These are phyloP conservation scores for Teratosphaeria gauchensis DNA, from an alignment of 2,329 filamentous ascomycete species.

Conservation along the genomic window DNA sequence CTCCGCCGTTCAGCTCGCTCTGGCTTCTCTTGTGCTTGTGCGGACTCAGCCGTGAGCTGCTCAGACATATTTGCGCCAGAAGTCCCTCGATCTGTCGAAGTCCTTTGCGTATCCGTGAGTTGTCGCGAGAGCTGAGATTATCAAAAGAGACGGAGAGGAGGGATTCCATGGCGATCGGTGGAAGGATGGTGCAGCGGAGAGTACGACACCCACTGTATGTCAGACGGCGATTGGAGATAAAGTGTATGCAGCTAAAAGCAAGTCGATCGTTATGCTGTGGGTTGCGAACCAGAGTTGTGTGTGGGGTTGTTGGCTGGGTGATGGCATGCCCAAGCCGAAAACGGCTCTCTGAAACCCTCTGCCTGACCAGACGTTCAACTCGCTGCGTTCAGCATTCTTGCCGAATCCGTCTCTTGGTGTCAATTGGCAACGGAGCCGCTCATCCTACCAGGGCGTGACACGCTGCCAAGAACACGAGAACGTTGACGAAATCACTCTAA, in stretches of 20 bases:
- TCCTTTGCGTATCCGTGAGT: conserved; percentile 83
- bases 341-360: too few species aligned
- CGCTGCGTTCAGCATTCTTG: too few species aligned
- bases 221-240: not conserved
- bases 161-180: conserved; percentile 60
- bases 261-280: not conserved
- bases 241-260: not conserved
- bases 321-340: not conserved
- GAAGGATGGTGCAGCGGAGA: too few species aligned
- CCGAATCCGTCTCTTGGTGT: too few species aligned
- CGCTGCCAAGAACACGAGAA: too few species aligned
- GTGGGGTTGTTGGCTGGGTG: not conserved
- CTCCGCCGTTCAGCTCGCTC: conserved; percentile 14
- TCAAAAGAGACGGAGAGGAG: conserved; percentile 89
- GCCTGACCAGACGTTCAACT: too few species aligned
- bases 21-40: conserved; percentile 35
- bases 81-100: conserved; percentile 89
- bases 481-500: too few species aligned
- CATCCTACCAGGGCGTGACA: too few species aligned
- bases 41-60: conserved; percentile 28
- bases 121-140: conserved; percentile 88
- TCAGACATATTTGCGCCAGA: conserved; percentile 87
- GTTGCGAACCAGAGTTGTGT: not conserved
- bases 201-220: not conserved
- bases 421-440: too few species aligned